Evolutionary conservation across 2,329 filamentous ascomycete species (phyloP), one percentile per base, ranked within the genome.

Genomic region (Lecanosticta acicola): DNA sequence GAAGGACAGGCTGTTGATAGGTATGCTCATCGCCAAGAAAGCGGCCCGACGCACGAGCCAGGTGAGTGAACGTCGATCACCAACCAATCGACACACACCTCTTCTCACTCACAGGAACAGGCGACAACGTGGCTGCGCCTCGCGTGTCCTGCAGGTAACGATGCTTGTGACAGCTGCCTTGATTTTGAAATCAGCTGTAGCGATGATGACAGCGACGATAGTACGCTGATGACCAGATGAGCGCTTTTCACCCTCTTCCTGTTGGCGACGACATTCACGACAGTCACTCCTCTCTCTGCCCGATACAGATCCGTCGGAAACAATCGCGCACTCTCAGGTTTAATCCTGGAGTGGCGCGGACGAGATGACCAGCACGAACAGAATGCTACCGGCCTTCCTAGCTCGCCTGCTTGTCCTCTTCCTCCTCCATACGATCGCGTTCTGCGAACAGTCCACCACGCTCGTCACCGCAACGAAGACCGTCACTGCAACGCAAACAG

Each of bases 381-480:
- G 14, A 20, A 39, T 20, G 37, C n/a, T n/a, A n/a, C n/a, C n/a
- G n/a, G n/a, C n/a, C n/a, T 21, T 19, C 9, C 18, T 24, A 3
- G 3, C 24, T 4, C 17, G 19, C 5, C 37, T 39, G 18, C 14
- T 39, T 19, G 19, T 13, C 41, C 33, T 43, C 16, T 19, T 18
- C 20, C 11, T 40, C 3, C 18, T 41, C 19, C 29, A 24, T 32
- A 26, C 39, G 32, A 37, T 36, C 35, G 21, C 41, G 4, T 13
- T 18, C 21, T 45, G 46, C 38, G 46, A 53, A 26, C 39, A 41
- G 13, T 48, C 46, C 4, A 48, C 50, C 3, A 42, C 48, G 7
- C 20, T 49, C 33, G 41, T 43, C 20, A 51, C 46, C 26, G 33
- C 49, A 17, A 51, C 46, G 16, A 47, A 39, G 16, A 49, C 49